phyloP scores from a whole-genome alignment of 2,329 filamentous ascomycete species.

The Zalaria obscura region DNA sequence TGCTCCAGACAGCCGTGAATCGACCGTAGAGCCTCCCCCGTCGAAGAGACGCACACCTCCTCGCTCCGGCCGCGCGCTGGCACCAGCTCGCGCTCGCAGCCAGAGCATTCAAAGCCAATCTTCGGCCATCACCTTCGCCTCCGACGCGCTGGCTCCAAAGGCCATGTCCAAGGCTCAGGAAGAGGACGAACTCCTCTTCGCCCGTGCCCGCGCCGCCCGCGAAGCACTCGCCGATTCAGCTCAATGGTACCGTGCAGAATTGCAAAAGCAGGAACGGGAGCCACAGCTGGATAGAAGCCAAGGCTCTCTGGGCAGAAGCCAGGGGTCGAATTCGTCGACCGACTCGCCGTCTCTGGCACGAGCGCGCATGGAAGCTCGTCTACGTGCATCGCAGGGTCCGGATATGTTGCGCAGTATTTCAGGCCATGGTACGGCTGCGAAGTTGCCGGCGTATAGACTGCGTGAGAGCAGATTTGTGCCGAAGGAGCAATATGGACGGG shows the following conservation, averaged over 20 bases:
- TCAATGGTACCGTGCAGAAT: conserved; percentile 3
- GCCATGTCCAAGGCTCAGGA: conserved; percentile 8
- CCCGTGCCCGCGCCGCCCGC: conserved; percentile 16
- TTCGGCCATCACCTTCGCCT: background rate
- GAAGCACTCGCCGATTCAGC: conserved; percentile 12
- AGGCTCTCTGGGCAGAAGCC: background rate
- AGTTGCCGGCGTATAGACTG: conserved; percentile 20
- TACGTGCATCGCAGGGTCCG: conserved; percentile 10
- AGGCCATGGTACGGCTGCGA: conserved; percentile 4
- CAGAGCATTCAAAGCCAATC: background rate
- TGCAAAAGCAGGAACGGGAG: conserved; percentile 7
- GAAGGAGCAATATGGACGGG: conserved; percentile 18
- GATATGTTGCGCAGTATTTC: conserved; percentile 3
- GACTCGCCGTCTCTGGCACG: conserved; percentile 17
- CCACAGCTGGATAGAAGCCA: no score
- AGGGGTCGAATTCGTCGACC: conserved; percentile 7
- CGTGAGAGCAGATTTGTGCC: conserved; percentile 22
- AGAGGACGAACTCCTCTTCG: conserved; percentile 20
- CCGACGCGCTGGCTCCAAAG: background rate
- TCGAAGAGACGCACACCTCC: conserved; percentile 3
- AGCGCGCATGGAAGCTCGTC: conserved; percentile 17
- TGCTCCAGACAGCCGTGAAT: conserved; percentile 3
- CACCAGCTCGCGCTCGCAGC: background rate
- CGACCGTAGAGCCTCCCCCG: conserved; percentile 1
- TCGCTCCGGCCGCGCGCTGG: background rate